Evolutionary conservation across 2,329 filamentous ascomycete genomes (phyloP), one percentile per base, ranked within the genome.

Genomic region (Fonsecaea pedrosoi): DNA sequence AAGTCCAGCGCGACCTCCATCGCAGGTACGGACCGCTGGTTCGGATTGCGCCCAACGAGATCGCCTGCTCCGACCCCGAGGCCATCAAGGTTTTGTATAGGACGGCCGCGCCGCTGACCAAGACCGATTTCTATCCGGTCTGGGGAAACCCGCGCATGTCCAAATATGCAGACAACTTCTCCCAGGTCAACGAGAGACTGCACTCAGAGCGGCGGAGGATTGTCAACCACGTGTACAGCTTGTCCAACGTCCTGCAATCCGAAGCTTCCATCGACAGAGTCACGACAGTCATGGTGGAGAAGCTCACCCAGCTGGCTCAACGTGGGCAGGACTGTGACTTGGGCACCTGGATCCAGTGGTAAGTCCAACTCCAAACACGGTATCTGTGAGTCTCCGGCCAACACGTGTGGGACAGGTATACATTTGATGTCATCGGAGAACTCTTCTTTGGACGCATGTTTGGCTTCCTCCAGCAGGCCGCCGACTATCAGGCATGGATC

Each of bases 381-480:
- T 25, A 21, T 15, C 34, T 15, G 12, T 12, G 8, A 15, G 38
- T 50, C 10, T 45, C 18, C 50, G 3, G 53, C 63, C 67, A 59
- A 68, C 42, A 32, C 3, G 38, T 35, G 25, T 25, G 25, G 7
- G 13, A 21, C 54, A 78, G 77, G 76, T 80, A 77, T 65, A 74
- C 80, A 3, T 82, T 79, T 75, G 81, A 83, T 62, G 76, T 81
- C n/a, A 74, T 81, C 18, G 79, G 80, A 18, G 76, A 77, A 35
- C 68, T 81, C 21, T 78, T 76, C 25, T 82, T 81, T 54, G 77
- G 80, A 21, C 74, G 75, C 10, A 75, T 76, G 60, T 79, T 82
- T 60, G 80, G 81, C 2, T 83, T 82, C 68, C 72, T 82, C 56
- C 72, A 81, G 32, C 70, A 75, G 6, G 75, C 77, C 1, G 62